Evolutionary conservation across 805 yeast species (phyloP).

Genomic region (Candida verbasci): DNA sequence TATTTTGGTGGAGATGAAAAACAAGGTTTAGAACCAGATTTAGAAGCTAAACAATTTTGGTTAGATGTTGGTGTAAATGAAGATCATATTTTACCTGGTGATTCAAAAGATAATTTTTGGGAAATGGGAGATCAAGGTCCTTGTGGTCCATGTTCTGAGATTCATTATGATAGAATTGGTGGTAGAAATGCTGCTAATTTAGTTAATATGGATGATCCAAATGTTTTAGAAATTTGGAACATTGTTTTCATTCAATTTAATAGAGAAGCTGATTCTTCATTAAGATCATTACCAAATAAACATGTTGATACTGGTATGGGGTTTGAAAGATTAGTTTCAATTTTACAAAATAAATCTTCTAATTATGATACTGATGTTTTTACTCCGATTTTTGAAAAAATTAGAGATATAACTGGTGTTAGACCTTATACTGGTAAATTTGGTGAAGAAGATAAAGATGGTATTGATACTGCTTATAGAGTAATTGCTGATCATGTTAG

Average conservation of each 20-base stretch:
- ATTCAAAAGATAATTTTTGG: constrained; percentile 93
- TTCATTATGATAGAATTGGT: constrained; percentile 97
- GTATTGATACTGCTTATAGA: constrained; percentile 96
- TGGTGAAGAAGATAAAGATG: constrained; percentile 89
- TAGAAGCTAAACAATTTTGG: constrained; percentile 91
- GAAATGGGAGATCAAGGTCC: constrained; percentile 99
- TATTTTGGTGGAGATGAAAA: constrained; percentile 92
- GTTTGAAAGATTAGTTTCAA: constrained; percentile 93
- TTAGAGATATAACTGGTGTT: constrained; percentile 90
- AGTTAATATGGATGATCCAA: constrained; percentile 97
- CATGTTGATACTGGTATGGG: constrained; percentile 99
- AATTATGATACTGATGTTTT: constrained; percentile 98
- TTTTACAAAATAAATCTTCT: constrained; percentile 79
- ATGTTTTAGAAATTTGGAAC: constrained; percentile 97
- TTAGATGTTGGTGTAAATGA: constrained; percentile 80
- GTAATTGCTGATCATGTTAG: constrained; percentile 98
- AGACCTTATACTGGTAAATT: constrained; percentile 90
- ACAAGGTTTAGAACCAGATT: constrained; percentile 83
- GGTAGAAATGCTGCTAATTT: constrained; percentile 91
- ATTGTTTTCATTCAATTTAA: constrained; percentile 95
- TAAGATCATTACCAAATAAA: constrained; percentile 84
- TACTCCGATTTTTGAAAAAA: constrained; percentile 78
- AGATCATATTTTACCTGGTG: constrained; percentile 90
- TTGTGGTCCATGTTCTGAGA: constrained; percentile 98
- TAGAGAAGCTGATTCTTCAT: constrained; percentile 81